Evolutionary conservation across 305 asterid genomes (phyloP), one percentile per base, ranked within the genome.

Genomic region (Plantago coronopus): DNA sequence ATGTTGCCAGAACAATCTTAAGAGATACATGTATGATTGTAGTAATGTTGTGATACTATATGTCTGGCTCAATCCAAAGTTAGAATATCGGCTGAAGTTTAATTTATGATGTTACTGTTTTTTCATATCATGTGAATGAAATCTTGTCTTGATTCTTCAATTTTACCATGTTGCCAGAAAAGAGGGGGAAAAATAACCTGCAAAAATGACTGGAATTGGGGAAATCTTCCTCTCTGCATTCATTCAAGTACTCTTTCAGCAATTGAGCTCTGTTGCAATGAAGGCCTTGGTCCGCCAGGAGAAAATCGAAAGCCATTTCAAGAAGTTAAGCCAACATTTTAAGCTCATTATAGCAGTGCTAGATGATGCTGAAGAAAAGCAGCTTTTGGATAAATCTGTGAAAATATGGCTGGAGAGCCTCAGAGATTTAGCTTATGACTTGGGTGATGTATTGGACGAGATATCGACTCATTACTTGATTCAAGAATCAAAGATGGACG

Each of bases 311-410:
- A 55, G 60, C 17, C 60, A 31, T 19, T 55, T 16, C 23, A 55
- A 14, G 23, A 55, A 55, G n/a, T 16, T 55, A 55, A 2, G 23
- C 14, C 42, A 55, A 17, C 29, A 3, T 34, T 55, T 55, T 14
- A 5, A 51, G n/a, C 37, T 51, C 29, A 51, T 51, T 31, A 17
- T 21, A 18, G 57, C 38, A 0, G 70, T 76, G 64, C 75, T 81
- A 19, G 84, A 75, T 57, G 87, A 81, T 78, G 87, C 87, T 25
- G 87, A 78, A 65, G 76, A 69, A 62, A 81, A 78, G 71, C 87
- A 81, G 38, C 74, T 74, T 54, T 49, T 71, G 29, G 67, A 68
- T 60, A 72, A 74, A 25, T 77, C 78, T 0, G 56, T 81, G 11
- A 72, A 74, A 57, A 20, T 60, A 21, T 70, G 79, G 79, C 65